Conservation (phyloP, 73 alveolate species). For the Breviolum minutum region DNA sequence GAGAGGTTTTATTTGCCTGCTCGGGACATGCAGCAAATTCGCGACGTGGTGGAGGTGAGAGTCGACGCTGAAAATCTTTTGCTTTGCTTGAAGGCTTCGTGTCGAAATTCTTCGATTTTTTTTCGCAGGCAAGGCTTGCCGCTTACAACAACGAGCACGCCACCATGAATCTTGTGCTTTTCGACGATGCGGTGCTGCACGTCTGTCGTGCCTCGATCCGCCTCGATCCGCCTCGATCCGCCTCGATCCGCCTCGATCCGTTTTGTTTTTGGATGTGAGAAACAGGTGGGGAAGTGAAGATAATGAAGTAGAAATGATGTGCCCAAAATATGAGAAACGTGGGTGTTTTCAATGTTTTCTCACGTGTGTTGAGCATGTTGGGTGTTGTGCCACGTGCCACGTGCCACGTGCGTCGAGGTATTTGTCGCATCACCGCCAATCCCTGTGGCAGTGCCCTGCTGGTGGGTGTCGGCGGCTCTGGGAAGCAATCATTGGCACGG, state of each 20-base stretch:
- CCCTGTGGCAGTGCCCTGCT: constrained; percentile 99
- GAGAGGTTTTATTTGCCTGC: constrained; percentile 65
- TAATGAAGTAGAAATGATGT: too few relatives aligned
- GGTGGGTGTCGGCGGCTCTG: constrained; percentile 99
- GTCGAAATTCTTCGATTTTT: too few relatives aligned
- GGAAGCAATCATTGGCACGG: constrained; percentile 99
- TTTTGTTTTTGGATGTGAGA: too few relatives aligned
- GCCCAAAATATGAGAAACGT: too few relatives aligned
- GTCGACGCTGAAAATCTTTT: background rate
- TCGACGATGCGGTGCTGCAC: constrained; percentile 98
- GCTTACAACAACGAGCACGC: constrained; percentile 99
- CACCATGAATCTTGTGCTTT: constrained; percentile 99
- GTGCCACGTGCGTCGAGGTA: constrained; percentile 95
- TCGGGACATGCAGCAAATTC: constrained; percentile 62
- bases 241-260: background rate
- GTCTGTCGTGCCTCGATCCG: constrained; percentile 15
- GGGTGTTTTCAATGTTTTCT: too few relatives aligned
- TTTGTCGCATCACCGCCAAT: constrained; percentile 99
- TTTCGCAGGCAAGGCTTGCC: constrained; percentile 96
- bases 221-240: too few relatives aligned
- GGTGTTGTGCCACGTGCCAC: too few relatives aligned
- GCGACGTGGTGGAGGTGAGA: constrained; percentile 50
- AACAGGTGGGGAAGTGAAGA: too few relatives aligned
- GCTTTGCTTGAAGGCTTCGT: background rate
- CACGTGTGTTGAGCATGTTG: too few relatives aligned